A percentile compares a stretch with the other conserved stretches of the same genome.
These are phyloP conservation scores for Crotalaria pallida DNA, from an alignment of 306 rosid genomes.

Conservation along the genomic window DNA sequence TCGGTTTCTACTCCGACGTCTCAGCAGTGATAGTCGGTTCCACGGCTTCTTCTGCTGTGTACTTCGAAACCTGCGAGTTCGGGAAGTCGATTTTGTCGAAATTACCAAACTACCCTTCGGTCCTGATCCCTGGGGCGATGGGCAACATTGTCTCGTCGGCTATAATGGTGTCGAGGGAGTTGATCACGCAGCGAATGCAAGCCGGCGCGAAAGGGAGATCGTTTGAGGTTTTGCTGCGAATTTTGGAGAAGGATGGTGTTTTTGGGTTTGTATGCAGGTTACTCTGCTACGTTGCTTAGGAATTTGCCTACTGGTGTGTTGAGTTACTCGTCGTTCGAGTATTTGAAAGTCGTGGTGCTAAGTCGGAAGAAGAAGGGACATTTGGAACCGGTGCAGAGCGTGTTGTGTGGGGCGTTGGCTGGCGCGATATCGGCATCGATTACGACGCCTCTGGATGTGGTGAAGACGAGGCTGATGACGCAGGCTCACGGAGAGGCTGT, in stretches of 20 bases:
- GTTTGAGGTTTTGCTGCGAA: conserved; percentile 50
- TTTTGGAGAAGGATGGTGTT: conserved; percentile 57
- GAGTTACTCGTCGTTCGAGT: conserved; percentile 66
- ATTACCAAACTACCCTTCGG: conserved; percentile 40
- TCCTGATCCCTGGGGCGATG: conserved; percentile 81
- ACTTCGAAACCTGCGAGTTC: conserved; percentile 84
- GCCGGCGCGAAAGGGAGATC: conserved; percentile 73
- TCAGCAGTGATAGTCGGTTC: conserved; percentile 89
- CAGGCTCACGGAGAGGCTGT: conserved; percentile 53
- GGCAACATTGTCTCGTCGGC: conserved; percentile 83
- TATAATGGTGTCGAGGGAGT: conserved; percentile 84
- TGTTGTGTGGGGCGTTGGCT: conserved; percentile 79
- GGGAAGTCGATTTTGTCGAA: conserved; percentile 64
- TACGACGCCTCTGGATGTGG: conserved; percentile 87
- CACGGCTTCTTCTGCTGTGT: conserved; percentile 78
- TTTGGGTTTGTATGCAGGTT: conserved; percentile 58
- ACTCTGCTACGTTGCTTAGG: conserved; percentile 56
- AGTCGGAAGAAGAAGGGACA: conserved; percentile 19
- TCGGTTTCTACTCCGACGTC: conserved; percentile 77
- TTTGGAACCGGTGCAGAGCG: conserved; percentile 76
- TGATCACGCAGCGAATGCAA: conserved; percentile 88
- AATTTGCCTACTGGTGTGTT: conserved; percentile 60
- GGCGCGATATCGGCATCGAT: conserved; percentile 85
- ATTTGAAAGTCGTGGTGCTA: conserved; percentile 54
- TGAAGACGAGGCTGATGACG: conserved; percentile 90